Evolutionary conservation across 208 protist genomes (phyloP).

Genomic region (Trypanosoma caninum): DNA sequence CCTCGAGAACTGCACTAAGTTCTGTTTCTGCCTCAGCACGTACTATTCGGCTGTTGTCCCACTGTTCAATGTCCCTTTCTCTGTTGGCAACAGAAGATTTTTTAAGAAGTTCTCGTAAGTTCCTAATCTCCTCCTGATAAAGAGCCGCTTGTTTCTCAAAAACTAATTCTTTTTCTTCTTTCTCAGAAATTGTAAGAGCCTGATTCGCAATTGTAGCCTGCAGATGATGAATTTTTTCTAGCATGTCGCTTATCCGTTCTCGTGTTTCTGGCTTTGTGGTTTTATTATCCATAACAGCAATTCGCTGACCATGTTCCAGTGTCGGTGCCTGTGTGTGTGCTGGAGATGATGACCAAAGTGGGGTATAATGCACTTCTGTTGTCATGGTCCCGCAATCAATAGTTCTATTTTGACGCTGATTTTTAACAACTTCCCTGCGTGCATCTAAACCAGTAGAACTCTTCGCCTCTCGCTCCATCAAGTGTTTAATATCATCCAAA

Average conservation of each 20-base stretch:
- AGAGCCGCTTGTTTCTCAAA: no score
- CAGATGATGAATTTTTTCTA: no score
- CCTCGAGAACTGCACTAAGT: conserved; percentile 7
- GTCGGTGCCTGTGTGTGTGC: neutral
- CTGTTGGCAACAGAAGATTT: neutral
- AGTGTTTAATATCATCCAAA: conserved; percentile 15
- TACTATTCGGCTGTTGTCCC: neutral
- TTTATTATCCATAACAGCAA: neutral
- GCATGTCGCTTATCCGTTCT: no score
- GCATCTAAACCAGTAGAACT: neutral
- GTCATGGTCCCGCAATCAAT: conserved; percentile 18
- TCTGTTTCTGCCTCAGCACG: conserved; percentile 3
- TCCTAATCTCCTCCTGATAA: neutral
- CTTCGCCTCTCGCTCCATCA: conserved; percentile 4
- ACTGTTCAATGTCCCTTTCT: neutral
- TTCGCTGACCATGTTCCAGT: neutral
- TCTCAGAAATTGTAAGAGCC: no score
- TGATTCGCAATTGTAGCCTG: no score
- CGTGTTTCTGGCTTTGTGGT: neutral
- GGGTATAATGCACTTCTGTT: neutral
- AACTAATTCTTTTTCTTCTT: no score
- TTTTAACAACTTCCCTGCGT: neutral
- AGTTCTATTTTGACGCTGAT: neutral
- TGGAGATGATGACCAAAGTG: neutral
- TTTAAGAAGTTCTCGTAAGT: conserved; percentile 1